Percentiles rank a stretch among this genome's conserved stretches.
Evolutionary conservation across 345 rosid species (phyloP).

Genomic region (Crucihimalaya himalaica): DNA sequence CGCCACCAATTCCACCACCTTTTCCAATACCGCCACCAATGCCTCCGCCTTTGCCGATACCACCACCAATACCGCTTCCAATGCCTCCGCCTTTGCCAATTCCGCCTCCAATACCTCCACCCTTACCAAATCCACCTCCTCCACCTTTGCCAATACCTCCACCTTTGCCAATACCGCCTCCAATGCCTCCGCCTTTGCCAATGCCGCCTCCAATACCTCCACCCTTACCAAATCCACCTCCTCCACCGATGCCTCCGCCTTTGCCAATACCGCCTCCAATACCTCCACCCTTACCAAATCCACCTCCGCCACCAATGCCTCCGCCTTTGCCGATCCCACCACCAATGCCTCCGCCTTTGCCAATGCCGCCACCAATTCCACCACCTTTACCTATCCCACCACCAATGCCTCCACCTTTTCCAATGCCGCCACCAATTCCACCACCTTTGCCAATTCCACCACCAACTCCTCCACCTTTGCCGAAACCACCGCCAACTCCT

Average conservation of each 20-base stretch:
- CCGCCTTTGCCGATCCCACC: constrained; percentile 21
- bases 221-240: constrained; percentile 23
- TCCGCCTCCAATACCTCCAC: constrained; percentile 14
- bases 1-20: constrained; percentile 2
- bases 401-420: constrained; percentile 7
- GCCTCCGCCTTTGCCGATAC: constrained; percentile 2
- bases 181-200: constrained; percentile 29
- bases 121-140: constrained; percentile 28
- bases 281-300: constrained; percentile 11
- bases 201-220: constrained; percentile 16
- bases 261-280: constrained; percentile 33
- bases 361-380: background rate
- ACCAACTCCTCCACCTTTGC: background rate
- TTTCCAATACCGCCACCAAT: background rate
- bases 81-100: constrained; percentile 23
- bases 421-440: constrained; percentile 13
- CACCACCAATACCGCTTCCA: constrained; percentile 24
- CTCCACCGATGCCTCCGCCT: constrained; percentile 27
- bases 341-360: background rate
- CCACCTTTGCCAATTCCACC: constrained; percentile 15
- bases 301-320: constrained; percentile 33
- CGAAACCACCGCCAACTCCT: background rate
- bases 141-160: constrained; percentile 23
- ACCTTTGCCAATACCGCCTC: constrained; percentile 37
- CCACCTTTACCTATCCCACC: constrained; percentile 29